These are phyloP conservation scores for Gossypium ekmanianum DNA, from an alignment of 345 rosid species.

Conservation along the genomic window DNA sequence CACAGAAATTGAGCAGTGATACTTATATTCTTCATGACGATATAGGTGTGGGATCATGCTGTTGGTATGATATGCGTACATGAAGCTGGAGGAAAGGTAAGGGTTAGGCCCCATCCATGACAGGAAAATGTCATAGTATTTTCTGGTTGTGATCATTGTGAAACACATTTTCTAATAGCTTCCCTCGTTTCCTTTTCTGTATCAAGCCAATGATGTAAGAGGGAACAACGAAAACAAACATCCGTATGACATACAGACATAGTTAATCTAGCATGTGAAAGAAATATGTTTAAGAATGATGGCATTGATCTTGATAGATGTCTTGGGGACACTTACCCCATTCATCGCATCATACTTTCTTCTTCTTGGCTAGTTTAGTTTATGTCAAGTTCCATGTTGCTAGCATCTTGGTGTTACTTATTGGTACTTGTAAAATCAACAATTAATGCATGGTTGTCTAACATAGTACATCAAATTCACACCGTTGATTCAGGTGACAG, in stretches of 20 bases:
- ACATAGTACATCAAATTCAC: neutral
- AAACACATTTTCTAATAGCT: neutral
- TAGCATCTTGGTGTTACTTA: neutral
- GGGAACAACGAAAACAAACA: neutral
- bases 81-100: constrained; percentile 91
- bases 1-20: neutral
- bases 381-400: neutral
- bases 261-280: neutral
- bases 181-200: neutral
- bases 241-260: neutral
- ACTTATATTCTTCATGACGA: constrained; percentile 13
- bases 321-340: neutral
- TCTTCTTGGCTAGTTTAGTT: neutral
- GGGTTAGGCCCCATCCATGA: neutral
- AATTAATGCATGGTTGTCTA: neutral
- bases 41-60: constrained; percentile 95
- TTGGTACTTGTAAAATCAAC: neutral
- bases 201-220: neutral
- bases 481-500: constrained; percentile 43
- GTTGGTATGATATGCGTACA: constrained; percentile 79
- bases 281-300: neutral
- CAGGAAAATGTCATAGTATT: neutral
- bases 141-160: neutral
- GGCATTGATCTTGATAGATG: neutral
- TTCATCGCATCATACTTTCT: neutral